A percentile compares a stretch with the other conserved stretches of the same genome.
phyloP scores from a whole-genome alignment of 1,139 yeast genomes.

The Scheffersomyces parashehatae region DNA sequence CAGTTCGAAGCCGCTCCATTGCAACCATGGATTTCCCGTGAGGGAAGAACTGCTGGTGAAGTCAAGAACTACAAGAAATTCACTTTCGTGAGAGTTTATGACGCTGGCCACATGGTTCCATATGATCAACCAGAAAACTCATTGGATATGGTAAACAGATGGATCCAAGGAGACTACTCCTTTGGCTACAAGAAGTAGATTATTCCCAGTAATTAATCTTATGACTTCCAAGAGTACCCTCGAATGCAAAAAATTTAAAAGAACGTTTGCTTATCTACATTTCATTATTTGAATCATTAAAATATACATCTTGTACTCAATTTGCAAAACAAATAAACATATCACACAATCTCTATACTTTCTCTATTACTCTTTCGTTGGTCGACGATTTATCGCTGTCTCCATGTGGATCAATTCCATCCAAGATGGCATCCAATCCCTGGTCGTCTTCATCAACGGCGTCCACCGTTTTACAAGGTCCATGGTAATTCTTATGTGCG shows the following conservation, averaged over 20 bases:
- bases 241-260: no score
- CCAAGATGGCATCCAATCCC: constrained; percentile 5
- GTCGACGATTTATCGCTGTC: neutral
- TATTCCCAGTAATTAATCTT: neutral
- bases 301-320: no score
- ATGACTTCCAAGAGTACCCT: no score
- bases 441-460: constrained; percentile 12
- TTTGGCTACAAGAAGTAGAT: constrained; percentile 9
- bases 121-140: constrained; percentile 76
- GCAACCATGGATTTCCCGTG: constrained; percentile 41
- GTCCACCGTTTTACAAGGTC: constrained; percentile 44
- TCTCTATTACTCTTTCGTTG: neutral
- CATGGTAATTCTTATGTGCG: constrained; percentile 49
- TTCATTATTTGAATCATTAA: no score
- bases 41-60: constrained; percentile 56
- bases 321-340: no score
- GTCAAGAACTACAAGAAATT: constrained; percentile 55
- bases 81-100: constrained; percentile 62
- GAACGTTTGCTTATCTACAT: no score
- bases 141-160: constrained; percentile 74
- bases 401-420: neutral
- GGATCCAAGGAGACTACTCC: constrained; percentile 59
- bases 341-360: neutral
- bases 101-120: constrained; percentile 81
- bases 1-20: constrained; percentile 27